Percentiles rank a stretch among this genome's conserved stretches.
These are phyloP conservation scores for Pouteria glomerata DNA, from an alignment of 148 eudicot species.

Conservation along the genomic window DNA sequence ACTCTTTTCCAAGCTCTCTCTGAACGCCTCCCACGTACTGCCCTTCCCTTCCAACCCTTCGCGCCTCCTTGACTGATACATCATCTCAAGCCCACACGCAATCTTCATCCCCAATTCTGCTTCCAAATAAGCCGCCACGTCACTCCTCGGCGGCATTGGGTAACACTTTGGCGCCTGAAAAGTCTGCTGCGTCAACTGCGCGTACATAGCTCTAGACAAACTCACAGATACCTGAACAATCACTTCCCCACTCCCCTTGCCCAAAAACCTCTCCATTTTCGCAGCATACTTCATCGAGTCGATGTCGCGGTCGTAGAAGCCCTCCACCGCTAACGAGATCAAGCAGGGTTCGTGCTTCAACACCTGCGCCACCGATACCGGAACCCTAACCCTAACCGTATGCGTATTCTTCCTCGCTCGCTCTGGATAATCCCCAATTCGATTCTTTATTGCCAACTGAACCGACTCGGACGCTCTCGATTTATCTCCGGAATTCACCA, in stretches of 20 bases:
- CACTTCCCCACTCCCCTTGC: slow-evolving; percentile 59
- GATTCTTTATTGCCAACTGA: slow-evolving; percentile 34
- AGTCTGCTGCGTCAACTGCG: slow-evolving; percentile 77
- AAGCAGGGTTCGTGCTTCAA: slow-evolving; percentile 67
- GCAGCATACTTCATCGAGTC: slow-evolving; percentile 81
- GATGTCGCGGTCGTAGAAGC: slow-evolving; percentile 83
- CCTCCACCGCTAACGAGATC: slow-evolving; percentile 76
- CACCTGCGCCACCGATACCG: slow-evolving; percentile 62
- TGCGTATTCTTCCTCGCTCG: slow-evolving; percentile 48
- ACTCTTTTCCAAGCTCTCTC: slow-evolving; percentile 62
- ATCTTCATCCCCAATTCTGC: slow-evolving; percentile 97
- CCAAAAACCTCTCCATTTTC: slow-evolving; percentile 72
- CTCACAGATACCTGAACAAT: slow-evolving; percentile 46
- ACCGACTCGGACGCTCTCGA: slow-evolving; percentile 36
- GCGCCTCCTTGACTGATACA: slow-evolving; percentile 68
- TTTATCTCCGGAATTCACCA: slow-evolving; percentile 20
- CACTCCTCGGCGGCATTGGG: slow-evolving; percentile 64
- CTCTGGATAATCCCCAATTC: slow-evolving; percentile 51
- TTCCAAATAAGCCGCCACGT: slow-evolving; percentile 39
- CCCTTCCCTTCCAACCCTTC: slow-evolving; percentile 81
- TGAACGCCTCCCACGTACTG: slow-evolving; percentile 71
- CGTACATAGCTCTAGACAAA: slow-evolving; percentile 94
- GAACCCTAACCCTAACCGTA: slow-evolving; percentile 74
- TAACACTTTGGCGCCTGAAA: slow-evolving; percentile 89
- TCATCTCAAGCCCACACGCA: slow-evolving; percentile 90